Conservation (phyloP, 2,329 filamentous ascomycete genomes). For the Davidsoniella eucalypti region DNA sequence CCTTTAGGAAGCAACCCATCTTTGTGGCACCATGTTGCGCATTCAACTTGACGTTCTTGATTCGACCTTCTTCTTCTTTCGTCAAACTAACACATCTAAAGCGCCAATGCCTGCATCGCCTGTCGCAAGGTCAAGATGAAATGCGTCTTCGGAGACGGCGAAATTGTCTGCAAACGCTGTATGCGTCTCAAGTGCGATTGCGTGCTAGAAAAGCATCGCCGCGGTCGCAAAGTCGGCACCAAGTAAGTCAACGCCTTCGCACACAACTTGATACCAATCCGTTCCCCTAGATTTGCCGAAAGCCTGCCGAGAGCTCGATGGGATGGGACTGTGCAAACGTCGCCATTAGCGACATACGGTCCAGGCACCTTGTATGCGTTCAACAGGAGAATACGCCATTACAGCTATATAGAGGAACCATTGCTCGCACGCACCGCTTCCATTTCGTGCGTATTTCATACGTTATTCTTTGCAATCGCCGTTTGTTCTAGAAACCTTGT, state of each 20-base stretch:
- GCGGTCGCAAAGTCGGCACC: slow-evolving; percentile 23
- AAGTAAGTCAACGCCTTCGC: slow-evolving; percentile 15
- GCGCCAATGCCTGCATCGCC: slow-evolving; percentile 20
- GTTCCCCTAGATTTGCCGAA: too few relatives aligned
- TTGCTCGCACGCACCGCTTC: too few relatives aligned
- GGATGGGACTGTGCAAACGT: too few relatives aligned
- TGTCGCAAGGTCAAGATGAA: slow-evolving; percentile 26
- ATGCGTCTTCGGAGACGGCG: slow-evolving; percentile 17
- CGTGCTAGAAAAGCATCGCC: slow-evolving; percentile 23
- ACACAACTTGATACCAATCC: background rate
- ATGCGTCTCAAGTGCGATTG: slow-evolving; percentile 22
- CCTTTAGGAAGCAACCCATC: background rate
- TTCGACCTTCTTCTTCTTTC: background rate
- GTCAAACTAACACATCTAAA: background rate
- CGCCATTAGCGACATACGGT: too few relatives aligned
- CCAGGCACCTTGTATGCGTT: too few relatives aligned
- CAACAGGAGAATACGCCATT: too few relatives aligned
- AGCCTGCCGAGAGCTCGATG: too few relatives aligned
- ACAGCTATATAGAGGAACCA: too few relatives aligned
- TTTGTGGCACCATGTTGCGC: too few relatives aligned
- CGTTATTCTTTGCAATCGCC: too few relatives aligned
- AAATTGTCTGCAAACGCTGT: slow-evolving; percentile 22
- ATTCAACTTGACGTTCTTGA: background rate
- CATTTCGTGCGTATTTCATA: too few relatives aligned
- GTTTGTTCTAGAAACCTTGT: too few relatives aligned